Evolutionary conservation across 257 asterid species (phyloP), one percentile per base, ranked within the genome.

Genomic region (Catharanthus roseus): DNA sequence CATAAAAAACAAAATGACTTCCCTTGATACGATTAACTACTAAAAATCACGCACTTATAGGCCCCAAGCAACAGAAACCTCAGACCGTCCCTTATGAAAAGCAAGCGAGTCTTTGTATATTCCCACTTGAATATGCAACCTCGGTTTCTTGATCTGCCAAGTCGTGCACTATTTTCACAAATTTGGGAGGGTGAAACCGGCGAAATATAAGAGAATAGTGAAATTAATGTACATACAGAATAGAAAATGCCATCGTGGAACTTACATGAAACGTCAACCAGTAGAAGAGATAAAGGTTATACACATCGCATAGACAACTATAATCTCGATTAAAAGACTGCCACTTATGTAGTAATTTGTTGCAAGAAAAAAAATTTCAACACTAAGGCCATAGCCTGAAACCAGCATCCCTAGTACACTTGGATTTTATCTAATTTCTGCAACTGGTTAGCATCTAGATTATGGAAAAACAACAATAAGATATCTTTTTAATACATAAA

Each of bases 151-250:
- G 44, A 71, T 70, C 75, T 31, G 58, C 75, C 78, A 82, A 78
- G 79, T 73, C 67, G 41, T 55, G n/a, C 70, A 81, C 73, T 16
- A 7, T 54, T 50, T 73, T 69, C 33, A 75, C 86, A 77, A 83
- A 81, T 56, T 23, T 34, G 42, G 89, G 90, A 75, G 98, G 98
- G 79, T 88, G 68, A 80, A 69, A 82, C 98, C 89, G 88, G 82
- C 77, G 31, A 70, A 74, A 55, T 38, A 28, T 62, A 45, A 70
- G 23, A 33, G 19, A 53, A 5, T 6, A 0, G 65, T 66, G 28
- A 28, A 61, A 57, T 55, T 38, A 26, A 36, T 38, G 44, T 2
- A 15, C 51, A 34, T 53, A 34, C 10, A 26, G 5, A n/a, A 47
- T 28, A n/a, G 63, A 8, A 41, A 8, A 74, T 41, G 29, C 28